Evolutionary conservation across 2,329 filamentous ascomycete species (phyloP).

Genomic region (Thielaviopsis populi): DNA sequence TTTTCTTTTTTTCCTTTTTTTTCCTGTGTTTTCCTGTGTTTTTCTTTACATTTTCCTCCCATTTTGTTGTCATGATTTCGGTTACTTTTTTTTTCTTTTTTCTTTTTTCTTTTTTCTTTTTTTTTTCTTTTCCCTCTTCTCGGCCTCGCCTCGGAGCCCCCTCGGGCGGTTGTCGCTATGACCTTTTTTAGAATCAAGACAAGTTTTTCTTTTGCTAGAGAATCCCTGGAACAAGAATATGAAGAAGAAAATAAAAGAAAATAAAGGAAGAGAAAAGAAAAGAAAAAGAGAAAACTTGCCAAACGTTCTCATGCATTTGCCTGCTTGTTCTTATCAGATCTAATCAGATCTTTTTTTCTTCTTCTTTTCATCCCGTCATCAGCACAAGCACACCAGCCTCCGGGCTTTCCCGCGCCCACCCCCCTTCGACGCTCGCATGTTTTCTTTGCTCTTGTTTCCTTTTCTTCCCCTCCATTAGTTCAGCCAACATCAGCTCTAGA

Average conservation of each 20-base stretch:
- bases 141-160: not conserved
- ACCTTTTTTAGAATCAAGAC: not conserved
- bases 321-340: slow-evolving; percentile 8
- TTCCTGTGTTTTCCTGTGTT: too few relatives aligned
- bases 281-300: not conserved
- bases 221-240: not conserved
- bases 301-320: not conserved
- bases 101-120: not conserved
- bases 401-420: not conserved
- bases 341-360: not conserved
- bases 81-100: not conserved
- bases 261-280: not conserved
- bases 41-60: not conserved
- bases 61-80: not conserved
- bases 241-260: not conserved
- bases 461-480: not conserved
- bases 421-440: not conserved
- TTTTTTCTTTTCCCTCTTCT: not conserved
- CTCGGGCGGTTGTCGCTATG: not conserved
- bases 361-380: too few relatives aligned
- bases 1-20: not conserved
- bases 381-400: not conserved
- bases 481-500: not conserved
- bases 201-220: not conserved
- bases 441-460: not conserved